These are phyloP conservation scores for Trichoderma sp. DNA, from an alignment of 2,329 filamentous ascomycete species.

Conservation along the genomic window DNA sequence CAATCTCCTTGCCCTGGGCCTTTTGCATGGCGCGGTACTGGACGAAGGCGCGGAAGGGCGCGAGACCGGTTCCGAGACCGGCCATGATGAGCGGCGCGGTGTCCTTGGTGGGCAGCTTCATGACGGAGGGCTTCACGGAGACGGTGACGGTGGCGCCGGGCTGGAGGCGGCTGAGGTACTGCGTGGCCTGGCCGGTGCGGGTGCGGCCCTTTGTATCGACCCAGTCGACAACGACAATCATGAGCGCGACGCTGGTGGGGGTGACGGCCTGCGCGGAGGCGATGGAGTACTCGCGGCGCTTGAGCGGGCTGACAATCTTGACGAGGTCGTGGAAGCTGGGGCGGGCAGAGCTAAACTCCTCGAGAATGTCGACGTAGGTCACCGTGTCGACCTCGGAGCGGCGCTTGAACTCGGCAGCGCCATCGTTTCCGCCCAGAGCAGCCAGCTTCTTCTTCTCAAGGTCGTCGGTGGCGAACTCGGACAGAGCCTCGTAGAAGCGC, in stretches of 20 bases:
- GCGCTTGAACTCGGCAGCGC: slow-evolving; percentile 87
- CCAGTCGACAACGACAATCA: slow-evolving; percentile 98
- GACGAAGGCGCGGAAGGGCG: slow-evolving; percentile 98
- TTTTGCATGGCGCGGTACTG: slow-evolving; percentile 98
- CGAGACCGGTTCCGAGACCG: slow-evolving; percentile 94
- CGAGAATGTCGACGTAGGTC: slow-evolving; percentile 86
- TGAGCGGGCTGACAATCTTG: slow-evolving; percentile 85
- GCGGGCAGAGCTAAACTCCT: slow-evolving; percentile 87
- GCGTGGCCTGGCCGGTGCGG: slow-evolving; percentile 90
- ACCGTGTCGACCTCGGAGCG: slow-evolving; percentile 87
- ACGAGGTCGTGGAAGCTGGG: slow-evolving; percentile 86
- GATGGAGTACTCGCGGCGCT: slow-evolving; percentile 98
- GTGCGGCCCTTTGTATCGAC: slow-evolving; percentile 83
- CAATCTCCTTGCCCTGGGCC: slow-evolving; percentile 94
- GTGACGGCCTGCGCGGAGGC: slow-evolving; percentile 95
- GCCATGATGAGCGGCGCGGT: slow-evolving; percentile 98
- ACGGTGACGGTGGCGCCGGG: slow-evolving; percentile 81
- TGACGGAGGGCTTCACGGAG: slow-evolving; percentile 96
- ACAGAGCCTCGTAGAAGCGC: slow-evolving; percentile 92
- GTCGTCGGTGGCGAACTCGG: slow-evolving; percentile 81
- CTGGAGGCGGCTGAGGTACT: slow-evolving; percentile 77
- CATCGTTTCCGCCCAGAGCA: slow-evolving; percentile 73
- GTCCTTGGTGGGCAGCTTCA: slow-evolving; percentile 90
- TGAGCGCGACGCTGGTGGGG: slow-evolving; percentile 83
- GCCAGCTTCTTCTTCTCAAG: slow-evolving; percentile 79